A percentile compares a stretch with the other conserved stretches of the same genome.
These are phyloP conservation scores for Stagonosporopsis cucurbitacearum DNA, from an alignment of 2,329 filamentous ascomycete species.

Conservation along the genomic window DNA sequence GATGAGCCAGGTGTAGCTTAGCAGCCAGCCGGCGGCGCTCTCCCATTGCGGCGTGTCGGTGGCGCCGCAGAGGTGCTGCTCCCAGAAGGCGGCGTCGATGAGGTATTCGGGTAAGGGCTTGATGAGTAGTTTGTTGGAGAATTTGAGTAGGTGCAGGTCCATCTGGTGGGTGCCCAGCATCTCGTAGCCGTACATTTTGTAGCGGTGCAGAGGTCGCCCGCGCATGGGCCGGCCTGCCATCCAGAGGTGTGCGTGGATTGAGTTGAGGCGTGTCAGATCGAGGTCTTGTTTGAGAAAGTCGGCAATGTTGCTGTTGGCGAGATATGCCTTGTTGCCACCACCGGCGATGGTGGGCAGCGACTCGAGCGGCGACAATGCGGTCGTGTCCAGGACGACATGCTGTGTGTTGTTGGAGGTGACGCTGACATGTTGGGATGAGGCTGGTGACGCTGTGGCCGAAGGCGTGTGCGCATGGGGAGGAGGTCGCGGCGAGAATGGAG, in stretches of 20 bases:
- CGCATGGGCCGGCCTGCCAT: slow-evolving; percentile 48
- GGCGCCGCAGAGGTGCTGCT: slow-evolving; percentile 28
- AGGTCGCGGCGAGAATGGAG: slow-evolving; percentile 34
- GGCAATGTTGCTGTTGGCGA: slow-evolving; percentile 35
- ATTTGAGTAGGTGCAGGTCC: slow-evolving; percentile 47
- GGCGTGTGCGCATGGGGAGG: slow-evolving; percentile 23
- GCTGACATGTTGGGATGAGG: slow-evolving; percentile 15
- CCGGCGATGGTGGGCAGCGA: slow-evolving; percentile 46
- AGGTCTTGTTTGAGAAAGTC: slow-evolving; percentile 40
- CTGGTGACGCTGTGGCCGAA: slow-evolving; percentile 16
- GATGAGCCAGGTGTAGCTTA: slow-evolving; percentile 47
- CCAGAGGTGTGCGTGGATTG: slow-evolving; percentile 45
- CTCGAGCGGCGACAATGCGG: slow-evolving; percentile 32
- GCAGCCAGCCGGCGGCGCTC: slow-evolving; percentile 40
- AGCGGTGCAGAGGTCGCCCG: slow-evolving; percentile 44
- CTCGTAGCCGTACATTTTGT: slow-evolving; percentile 45
- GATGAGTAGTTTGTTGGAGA: slow-evolving; percentile 38
- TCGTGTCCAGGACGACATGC: slow-evolving; percentile 25
- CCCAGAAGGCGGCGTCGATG: slow-evolving; percentile 41
- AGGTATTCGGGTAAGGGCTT: slow-evolving; percentile 47
- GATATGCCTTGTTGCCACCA: slow-evolving; percentile 23
- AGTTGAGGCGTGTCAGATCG: slow-evolving; percentile 40
- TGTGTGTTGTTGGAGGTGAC: not conserved
- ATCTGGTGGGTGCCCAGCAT: slow-evolving; percentile 43
- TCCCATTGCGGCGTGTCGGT: slow-evolving; percentile 25